Evolutionary conservation across 1,284 basidiomycete genomes (phyloP), one percentile per base, ranked within the genome.

Genomic region (Boletellus dicymbophilus): DNA sequence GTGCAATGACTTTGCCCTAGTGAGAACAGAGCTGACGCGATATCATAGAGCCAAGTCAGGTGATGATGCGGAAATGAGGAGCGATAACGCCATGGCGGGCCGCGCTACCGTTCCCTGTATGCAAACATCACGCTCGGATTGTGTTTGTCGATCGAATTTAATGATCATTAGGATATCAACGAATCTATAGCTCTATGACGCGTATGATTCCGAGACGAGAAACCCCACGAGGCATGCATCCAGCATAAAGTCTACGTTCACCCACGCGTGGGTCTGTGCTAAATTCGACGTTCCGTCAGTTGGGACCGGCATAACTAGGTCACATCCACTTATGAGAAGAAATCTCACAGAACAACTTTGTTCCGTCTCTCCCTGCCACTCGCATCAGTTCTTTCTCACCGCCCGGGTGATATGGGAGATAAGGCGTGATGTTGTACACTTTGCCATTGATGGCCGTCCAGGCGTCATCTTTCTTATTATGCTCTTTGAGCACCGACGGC

Each of bases 381-480:
- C 96, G 82, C 92, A 99, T 91, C 36, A 99, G 75, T 65, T 98
- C 93, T 58, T 87, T 86, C 70, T 89, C 92, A 8, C 96, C 97
- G 12, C 96, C 96, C 0, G 96, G 96, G 66, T 99, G 97, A 62
- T 89, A 99, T 1, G 85, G 77, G 7, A 98, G 70, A 69, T 98
- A 99, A 1, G 90, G 84, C 2, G 95, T 96, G 42, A 99, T 90
- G 68, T 99, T 98, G 75, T 99, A 99, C 21, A 99, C 95, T 66
- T 92, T 95, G 41, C 95, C 95, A 58, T 89, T 85, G 71, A 98
- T 88, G 0, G 85, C 88, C 7, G 93, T 85, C 96, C 96, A 99
- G 1, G 93, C 95, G 68, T 99, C 95, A 44, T 90, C 85, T n/a
- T 72, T 76, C 33, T 79, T 88, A 55, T 90, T 85, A 67, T 98